Evolutionary conservation across 2,329 filamentous ascomycete species (phyloP).

Genomic region (Colletotrichum caudatum): DNA sequence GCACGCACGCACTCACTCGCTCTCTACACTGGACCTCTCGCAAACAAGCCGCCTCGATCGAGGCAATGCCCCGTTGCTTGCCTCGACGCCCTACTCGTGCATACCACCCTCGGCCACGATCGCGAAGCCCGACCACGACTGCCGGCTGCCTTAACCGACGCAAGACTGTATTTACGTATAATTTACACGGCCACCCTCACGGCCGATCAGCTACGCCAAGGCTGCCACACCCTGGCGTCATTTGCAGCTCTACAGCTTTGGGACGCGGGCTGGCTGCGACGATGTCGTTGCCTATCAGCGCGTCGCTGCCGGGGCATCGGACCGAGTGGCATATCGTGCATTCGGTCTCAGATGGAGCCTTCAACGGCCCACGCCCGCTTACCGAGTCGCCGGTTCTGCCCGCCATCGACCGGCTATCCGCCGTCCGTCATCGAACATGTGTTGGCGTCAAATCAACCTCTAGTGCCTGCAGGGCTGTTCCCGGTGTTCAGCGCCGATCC

Average conservation of each 20-base stretch:
- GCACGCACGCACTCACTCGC: too few species aligned
- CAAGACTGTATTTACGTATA: too few species aligned
- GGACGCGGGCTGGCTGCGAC: neutral
- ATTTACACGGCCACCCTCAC: neutral
- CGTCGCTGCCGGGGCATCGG: neutral
- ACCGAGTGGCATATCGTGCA: constrained; percentile 16
- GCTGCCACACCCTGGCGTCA: neutral
- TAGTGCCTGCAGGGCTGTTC: constrained; percentile 18
- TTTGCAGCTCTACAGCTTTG: constrained; percentile 30
- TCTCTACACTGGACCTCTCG: constrained; percentile 2
- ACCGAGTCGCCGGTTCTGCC: constrained; percentile 29
- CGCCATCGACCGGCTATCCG: constrained; percentile 19
- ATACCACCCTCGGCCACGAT: neutral
- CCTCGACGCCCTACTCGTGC: constrained; percentile 10
- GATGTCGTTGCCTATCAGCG: constrained; percentile 19
- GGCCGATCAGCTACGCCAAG: neutral
- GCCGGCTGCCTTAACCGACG: too few species aligned
- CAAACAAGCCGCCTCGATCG: constrained; percentile 24
- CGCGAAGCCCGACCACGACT: too few species aligned
- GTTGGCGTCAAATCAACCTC: constrained; percentile 24
- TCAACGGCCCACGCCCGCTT: neutral
- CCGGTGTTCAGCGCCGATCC: neutral
- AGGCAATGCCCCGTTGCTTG: constrained; percentile 29
- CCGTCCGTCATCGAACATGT: neutral
- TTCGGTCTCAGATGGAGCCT: neutral